Percentiles rank a stretch among this genome's conserved stretches.
These are phyloP conservation scores for Diaporthe citrichinensis DNA, from an alignment of 2,329 filamentous ascomycete genomes.

Conservation along the genomic window DNA sequence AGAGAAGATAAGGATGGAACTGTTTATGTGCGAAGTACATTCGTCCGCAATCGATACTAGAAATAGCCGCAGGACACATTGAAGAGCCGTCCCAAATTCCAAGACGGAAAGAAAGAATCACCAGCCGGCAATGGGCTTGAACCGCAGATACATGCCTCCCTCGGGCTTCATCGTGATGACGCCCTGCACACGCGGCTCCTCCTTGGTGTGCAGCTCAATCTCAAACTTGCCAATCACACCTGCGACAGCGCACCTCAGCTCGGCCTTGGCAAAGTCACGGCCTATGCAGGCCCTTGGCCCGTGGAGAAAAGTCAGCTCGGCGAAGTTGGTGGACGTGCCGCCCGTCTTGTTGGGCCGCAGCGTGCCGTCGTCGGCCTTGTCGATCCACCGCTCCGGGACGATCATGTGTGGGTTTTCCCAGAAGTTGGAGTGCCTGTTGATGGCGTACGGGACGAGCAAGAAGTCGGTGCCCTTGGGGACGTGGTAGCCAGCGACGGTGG, in stretches of 20 bases:
- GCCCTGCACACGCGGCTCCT: constrained; percentile 35
- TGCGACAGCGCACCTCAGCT: constrained; percentile 37
- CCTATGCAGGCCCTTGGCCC: constrained; percentile 36
- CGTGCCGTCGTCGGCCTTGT: constrained; percentile 43
- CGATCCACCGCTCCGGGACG: constrained; percentile 58
- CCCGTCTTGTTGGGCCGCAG: constrained; percentile 39
- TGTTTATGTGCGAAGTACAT: background rate
- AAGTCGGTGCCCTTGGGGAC: constrained; percentile 38
- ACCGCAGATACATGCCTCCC: constrained; percentile 37
- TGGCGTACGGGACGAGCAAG: constrained; percentile 46
- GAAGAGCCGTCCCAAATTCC: background rate
- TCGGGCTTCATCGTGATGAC: constrained; percentile 39
- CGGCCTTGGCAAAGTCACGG: constrained; percentile 38
- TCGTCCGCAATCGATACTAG: background rate
- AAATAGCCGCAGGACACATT: too few species aligned
- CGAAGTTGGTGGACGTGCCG: constrained; percentile 35
- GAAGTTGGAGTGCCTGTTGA: constrained; percentile 56
- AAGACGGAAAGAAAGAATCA: background rate
- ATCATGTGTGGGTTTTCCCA: constrained; percentile 57
- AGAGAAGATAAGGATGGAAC: background rate
- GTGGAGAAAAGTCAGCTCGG: constrained; percentile 38
- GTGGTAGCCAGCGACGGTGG: constrained; percentile 26
- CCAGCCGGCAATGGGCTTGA: constrained; percentile 32
- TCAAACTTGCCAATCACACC: constrained; percentile 38
- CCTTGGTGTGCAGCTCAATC: constrained; percentile 31